A percentile compares a stretch with the other conserved stretches of the same genome.
Evolutionary conservation across 805 yeast genomes (phyloP).

Genomic region (Yamadazyma kitorensis): DNA sequence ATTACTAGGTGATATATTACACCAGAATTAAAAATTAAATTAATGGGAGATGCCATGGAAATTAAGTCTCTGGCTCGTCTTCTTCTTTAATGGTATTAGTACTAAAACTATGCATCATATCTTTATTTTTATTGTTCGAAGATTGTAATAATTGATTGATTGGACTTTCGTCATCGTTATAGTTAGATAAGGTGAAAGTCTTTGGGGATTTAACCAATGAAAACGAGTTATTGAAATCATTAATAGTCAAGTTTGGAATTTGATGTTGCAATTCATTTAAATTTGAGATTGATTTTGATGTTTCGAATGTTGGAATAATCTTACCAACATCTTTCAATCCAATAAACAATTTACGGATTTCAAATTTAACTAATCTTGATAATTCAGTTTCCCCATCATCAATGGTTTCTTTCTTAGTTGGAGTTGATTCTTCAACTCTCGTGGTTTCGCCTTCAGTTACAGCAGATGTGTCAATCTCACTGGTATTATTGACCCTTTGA

Average conservation of each 20-base stretch:
- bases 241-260: constrained; percentile 11
- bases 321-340: constrained; percentile 30
- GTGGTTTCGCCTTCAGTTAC: constrained; percentile 1
- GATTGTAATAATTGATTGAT: constrained; percentile 31
- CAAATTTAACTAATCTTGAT: constrained; percentile 30
- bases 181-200: constrained; percentile 35
- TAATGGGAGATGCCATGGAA: background rate
- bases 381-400: constrained; percentile 29
- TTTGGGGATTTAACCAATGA: constrained; percentile 41
- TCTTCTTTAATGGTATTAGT: constrained; percentile 40
- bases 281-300: constrained; percentile 24
- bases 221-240: constrained; percentile 16
- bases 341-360: constrained; percentile 28
- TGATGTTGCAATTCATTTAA: constrained; percentile 15
- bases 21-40: background rate
- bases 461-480: constrained; percentile 4
- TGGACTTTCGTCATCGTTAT: constrained; percentile 36
- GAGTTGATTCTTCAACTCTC: constrained; percentile 3
- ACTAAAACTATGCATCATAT: constrained; percentile 28
- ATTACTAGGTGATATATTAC: background rate
- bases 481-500: constrained; percentile 4
- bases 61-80: constrained; percentile 26
- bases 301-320: constrained; percentile 32
- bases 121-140: constrained; percentile 13
- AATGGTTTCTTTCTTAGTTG: constrained; percentile 6